These are phyloP conservation scores for Boletus rubroflammeus DNA, from an alignment of 768 basidiomycete species.

Conservation along the genomic window DNA sequence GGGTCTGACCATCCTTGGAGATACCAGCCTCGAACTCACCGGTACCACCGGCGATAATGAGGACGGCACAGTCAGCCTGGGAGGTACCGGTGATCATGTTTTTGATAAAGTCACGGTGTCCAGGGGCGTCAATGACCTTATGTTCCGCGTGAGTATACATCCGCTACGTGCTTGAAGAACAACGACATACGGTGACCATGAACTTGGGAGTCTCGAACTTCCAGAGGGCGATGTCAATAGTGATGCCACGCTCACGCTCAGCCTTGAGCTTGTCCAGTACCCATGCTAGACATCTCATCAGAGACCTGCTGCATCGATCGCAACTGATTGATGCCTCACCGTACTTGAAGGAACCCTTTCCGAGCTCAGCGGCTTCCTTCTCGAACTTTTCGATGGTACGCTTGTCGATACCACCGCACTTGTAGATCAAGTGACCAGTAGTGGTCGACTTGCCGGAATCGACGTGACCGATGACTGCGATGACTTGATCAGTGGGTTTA, in stretches of 20 bases:
- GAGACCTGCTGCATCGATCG: slow-evolving; percentile 16
- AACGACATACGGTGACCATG: slow-evolving; percentile 76
- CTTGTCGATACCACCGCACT: slow-evolving; percentile 99
- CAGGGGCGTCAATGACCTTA: slow-evolving; percentile 98
- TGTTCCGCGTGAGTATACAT: slow-evolving; percentile 4
- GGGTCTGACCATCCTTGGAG: slow-evolving; percentile 99
- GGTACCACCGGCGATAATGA: slow-evolving; percentile 98
- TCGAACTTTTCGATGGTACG: slow-evolving; percentile 99
- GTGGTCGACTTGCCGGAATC: slow-evolving; percentile 99
- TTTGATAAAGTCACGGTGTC: slow-evolving; percentile 99
- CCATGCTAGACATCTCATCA: slow-evolving; percentile 67
- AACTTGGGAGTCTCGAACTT: slow-evolving; percentile 99
- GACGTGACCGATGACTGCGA: slow-evolving; percentile 94
- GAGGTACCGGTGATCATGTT: slow-evolving; percentile 99
- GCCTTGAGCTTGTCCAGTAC: slow-evolving; percentile 99
- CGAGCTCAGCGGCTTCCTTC: slow-evolving; percentile 99
- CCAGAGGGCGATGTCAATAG: slow-evolving; percentile 99
- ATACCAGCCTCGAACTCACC: slow-evolving; percentile 99
- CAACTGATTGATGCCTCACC: slow-evolving; percentile 49
- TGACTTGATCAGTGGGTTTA: slow-evolving; percentile 26
- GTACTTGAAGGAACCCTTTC: slow-evolving; percentile 98
- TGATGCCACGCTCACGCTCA: slow-evolving; percentile 99
- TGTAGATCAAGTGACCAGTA: slow-evolving; percentile 99
- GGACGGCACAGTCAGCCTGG: slow-evolving; percentile 99
- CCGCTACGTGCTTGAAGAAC: not conserved